Percentiles rank a stretch among this genome's conserved stretches.
These are phyloP conservation scores for Centrapalus pauciflorus DNA, from an alignment of 129 eudicot species.

Conservation along the genomic window DNA sequence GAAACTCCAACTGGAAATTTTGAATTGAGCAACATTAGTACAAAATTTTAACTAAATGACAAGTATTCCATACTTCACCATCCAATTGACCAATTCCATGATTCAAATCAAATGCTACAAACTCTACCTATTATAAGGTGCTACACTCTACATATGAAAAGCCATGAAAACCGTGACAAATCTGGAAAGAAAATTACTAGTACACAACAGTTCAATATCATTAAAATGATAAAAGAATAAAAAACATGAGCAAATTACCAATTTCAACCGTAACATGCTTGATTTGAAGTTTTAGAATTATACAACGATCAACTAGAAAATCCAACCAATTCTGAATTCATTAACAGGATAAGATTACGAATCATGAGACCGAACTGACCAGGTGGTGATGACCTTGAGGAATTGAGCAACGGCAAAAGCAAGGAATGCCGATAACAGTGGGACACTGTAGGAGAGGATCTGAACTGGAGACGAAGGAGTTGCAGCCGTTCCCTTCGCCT, in stretches of 20 bases:
- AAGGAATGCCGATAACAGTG: conserved; percentile 48
- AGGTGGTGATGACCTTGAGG: conserved; percentile 57
- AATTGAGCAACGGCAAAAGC: conserved; percentile 58
- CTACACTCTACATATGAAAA: neutral
- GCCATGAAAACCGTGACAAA: neutral
- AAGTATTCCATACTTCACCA: neutral
- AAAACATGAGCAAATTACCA: neutral
- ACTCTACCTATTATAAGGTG: neutral
- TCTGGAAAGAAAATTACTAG: neutral
- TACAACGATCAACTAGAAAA: neutral
- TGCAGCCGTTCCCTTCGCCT: conserved; percentile 19
- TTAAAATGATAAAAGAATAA: neutral
- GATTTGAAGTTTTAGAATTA: neutral
- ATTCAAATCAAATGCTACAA: too few species aligned
- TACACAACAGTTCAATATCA: neutral
- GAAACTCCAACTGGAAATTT: neutral
- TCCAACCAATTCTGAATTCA: neutral
- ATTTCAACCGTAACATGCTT: neutral
- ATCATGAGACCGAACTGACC: conserved; percentile 34
- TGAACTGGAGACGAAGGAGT: conserved; percentile 32
- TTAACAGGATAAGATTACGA: neutral
- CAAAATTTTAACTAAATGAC: neutral
- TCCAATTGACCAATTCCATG: too few species aligned
- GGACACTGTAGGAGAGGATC: conserved; percentile 34
- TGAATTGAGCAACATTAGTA: neutral